Evolutionary conservation across 2,329 filamentous ascomycete species (phyloP).

Genomic region (Lecanicillium sp.): DNA sequence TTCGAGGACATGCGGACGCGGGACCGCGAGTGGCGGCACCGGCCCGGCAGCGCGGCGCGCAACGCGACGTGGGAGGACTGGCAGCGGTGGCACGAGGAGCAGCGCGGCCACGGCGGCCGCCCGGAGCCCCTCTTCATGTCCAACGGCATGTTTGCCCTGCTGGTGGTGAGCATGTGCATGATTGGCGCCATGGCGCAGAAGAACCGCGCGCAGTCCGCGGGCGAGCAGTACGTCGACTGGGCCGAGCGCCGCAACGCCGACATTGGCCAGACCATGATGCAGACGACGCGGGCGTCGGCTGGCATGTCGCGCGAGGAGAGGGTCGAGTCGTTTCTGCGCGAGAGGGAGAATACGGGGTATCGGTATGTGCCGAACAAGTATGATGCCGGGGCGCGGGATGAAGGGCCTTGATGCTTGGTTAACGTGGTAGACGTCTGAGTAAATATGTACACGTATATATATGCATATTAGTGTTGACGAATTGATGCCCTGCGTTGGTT

Average conservation of each 20-base stretch:
- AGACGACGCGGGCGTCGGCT: constrained; percentile 44
- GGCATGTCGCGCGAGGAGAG: constrained; percentile 53
- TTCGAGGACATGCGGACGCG: constrained; percentile 20
- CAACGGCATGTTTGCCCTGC: constrained; percentile 64
- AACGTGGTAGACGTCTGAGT: too few relatives aligned
- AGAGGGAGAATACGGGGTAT: constrained; percentile 48
- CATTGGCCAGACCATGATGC: constrained; percentile 51
- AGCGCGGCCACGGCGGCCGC: constrained; percentile 33
- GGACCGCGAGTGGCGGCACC: constrained; percentile 41
- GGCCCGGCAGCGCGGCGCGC: constrained; percentile 39
- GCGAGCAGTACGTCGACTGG: constrained; percentile 56
- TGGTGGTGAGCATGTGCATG: constrained; percentile 63
- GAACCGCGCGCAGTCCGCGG: constrained; percentile 56
- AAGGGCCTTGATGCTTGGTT: background rate
- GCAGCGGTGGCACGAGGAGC: constrained; percentile 67
- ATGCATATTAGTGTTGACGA: too few relatives aligned
- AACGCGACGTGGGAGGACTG: constrained; percentile 99
- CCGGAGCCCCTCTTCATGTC: constrained; percentile 61
- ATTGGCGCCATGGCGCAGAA: constrained; percentile 67
- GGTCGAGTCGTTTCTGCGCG: constrained; percentile 69
- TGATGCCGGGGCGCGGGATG: constrained; percentile 10
- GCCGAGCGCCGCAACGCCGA: constrained; percentile 58
- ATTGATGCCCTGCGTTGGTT: too few relatives aligned
- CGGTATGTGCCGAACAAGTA: constrained; percentile 23
- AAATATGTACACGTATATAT: too few relatives aligned